Evolutionary conservation across 257 asterid species (phyloP), one percentile per base, ranked within the genome.

Genomic region (Thymus mandschuricus): DNA sequence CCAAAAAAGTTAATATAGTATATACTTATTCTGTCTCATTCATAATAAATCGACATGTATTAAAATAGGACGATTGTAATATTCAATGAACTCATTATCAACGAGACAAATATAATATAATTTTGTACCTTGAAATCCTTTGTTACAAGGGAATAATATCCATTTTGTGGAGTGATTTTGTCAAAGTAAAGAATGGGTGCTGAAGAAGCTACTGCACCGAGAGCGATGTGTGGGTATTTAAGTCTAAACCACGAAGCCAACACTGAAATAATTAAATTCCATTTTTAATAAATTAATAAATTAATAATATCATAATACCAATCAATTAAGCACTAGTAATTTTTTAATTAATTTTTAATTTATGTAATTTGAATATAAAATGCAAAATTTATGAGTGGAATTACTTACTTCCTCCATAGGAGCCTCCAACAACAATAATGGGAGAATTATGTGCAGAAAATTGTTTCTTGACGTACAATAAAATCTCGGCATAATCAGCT

Each of bases 171-270:
- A 44, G 86, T 86, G 51, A 88, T 82, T n/a, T 85, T 43, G 51
- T 90, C 96, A 34, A 92, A 92, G 70, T 89, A 86, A 34, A 89
- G 96, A 83, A 92, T 51, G 0, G 97, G 97, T 33, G 97, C 92
- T 38, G 97, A 92, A 4, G 96, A 86, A 4, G 96, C 98, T 7
- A 92, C 40, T 3, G 97, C 97, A 27, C 96, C 96, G 0, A 86
- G 30, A 12, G 96, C 90, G 13, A 92, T 73, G 75, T 92, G 96
- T 46, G 97, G 96, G 77, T 92, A 92, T 33, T 92, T 92, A 10
- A 92, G 89, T 64, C 97, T 57, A 69, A 92, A 87, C 97, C 97
- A 92, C 8, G 96, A 71, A 44, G 97, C 96, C 5, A 89, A 62
- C 96, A 83, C 97, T 91, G 81, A 48, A 72, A 43, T 31, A 44